Percentiles rank a stretch among this genome's conserved stretches.
These are phyloP conservation scores for Phlyctochytrium arcticum DNA, from an alignment of 192 early-diverging fungal species.

Conservation along the genomic window DNA sequence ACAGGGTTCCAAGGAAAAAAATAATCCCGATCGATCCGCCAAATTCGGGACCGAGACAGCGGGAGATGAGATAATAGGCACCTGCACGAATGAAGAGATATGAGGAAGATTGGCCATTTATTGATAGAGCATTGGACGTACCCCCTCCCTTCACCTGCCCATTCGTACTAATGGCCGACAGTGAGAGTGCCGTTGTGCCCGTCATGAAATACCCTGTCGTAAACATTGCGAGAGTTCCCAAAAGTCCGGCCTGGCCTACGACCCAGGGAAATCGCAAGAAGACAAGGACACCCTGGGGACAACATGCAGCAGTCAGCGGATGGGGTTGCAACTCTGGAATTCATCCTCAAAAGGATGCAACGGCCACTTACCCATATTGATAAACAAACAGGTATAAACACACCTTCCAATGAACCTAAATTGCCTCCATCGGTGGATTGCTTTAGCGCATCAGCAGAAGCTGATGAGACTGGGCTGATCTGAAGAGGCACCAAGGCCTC, in stretches of 20 bases:
- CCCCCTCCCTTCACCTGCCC: slow-evolving; percentile 16
- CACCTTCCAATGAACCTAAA: slow-evolving; percentile 15
- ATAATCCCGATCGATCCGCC: slow-evolving; percentile 37
- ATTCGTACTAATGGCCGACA: slow-evolving; percentile 31
- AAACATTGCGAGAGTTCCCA: slow-evolving; percentile 19
- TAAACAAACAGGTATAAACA: slow-evolving; percentile 17
- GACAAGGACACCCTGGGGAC: slow-evolving; percentile 26
- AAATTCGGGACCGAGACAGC: slow-evolving; percentile 35
- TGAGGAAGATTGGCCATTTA: background rate
- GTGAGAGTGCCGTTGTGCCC: slow-evolving; percentile 26
- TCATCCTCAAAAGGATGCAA: too few species aligned
- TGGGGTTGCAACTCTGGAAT: too few species aligned
- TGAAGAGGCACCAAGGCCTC: background rate
- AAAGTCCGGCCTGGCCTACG: slow-evolving; percentile 31
- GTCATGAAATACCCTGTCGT: slow-evolving; percentile 24
- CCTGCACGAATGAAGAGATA: background rate
- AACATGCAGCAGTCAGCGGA: too few species aligned
- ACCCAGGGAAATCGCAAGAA: slow-evolving; percentile 33
- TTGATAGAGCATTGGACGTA: background rate
- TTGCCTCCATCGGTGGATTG: background rate
- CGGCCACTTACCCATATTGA: slow-evolving; percentile 18
- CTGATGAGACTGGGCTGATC: too few species aligned
- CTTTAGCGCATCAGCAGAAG: too few species aligned
- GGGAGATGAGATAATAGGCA: slow-evolving; percentile 34
- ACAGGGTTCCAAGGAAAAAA: slow-evolving; percentile 29